Evolutionary conservation across 176 grass and related monocot genomes (phyloP).

Genomic region (Leersia perrieri): DNA sequence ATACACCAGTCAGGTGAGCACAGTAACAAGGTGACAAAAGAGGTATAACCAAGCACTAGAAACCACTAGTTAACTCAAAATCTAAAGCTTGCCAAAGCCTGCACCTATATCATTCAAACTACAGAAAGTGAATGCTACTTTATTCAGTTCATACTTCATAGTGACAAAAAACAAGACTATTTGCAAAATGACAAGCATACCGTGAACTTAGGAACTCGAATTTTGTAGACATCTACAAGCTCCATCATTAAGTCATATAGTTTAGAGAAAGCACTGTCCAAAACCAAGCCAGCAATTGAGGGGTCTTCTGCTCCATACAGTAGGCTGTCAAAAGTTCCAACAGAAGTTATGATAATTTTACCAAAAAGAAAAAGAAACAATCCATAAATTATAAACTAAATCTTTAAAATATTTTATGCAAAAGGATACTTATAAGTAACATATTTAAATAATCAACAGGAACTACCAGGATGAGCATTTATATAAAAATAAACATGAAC

Average conservation of each 20-base stretch:
- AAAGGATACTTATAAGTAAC: background rate
- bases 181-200: conserved; percentile 50
- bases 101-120: background rate
- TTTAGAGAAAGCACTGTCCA: conserved; percentile 98
- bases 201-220: conserved; percentile 97
- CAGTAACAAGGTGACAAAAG: conserved; percentile 5
- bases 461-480: background rate
- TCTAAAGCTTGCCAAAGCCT: background rate
- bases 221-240: conserved; percentile 99
- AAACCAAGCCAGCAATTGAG: conserved; percentile 95
- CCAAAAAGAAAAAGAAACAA: conserved; percentile 25
- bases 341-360: conserved; percentile 14
- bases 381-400: conserved; percentile 21
- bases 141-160: conserved; percentile 11
- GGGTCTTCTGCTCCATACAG: conserved; percentile 99
- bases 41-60: background rate
- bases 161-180: conserved; percentile 7
- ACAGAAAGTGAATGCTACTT: background rate
- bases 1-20: background rate
- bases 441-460: background rate
- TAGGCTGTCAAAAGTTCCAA: conserved; percentile 41
- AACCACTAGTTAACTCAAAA: conserved; percentile 12
- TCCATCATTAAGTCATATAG: conserved; percentile 99
- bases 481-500: conserved; percentile 2
- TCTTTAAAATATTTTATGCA: conserved; percentile 17